phyloP scores from a whole-genome alignment of 306 rosid genomes.

The Cucumis melo region DNA sequence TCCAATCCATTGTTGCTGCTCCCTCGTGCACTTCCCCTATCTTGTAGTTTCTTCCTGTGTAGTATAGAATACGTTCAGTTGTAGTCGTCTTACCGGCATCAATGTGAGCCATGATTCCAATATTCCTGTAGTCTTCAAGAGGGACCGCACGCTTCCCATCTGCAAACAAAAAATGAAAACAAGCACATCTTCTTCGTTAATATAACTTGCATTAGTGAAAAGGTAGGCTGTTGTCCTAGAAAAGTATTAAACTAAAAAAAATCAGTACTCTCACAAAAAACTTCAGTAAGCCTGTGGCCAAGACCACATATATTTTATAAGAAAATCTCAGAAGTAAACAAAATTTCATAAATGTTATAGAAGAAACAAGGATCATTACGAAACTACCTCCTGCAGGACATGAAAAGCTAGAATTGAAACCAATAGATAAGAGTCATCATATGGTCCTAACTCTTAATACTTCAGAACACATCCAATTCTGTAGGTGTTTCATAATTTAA shows the following conservation, averaged over 20 bases:
- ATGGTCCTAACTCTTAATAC: neutral
- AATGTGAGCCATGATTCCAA: constrained; percentile 97
- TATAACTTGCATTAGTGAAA: neutral
- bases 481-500: neutral
- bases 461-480: neutral
- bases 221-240: neutral
- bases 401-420: neutral
- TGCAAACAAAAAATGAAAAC: constrained; percentile 7
- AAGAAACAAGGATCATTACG: neutral
- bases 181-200: neutral
- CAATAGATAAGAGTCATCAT: neutral
- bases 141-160: constrained; percentile 53
- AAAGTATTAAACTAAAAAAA: neutral
- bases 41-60: constrained; percentile 89
- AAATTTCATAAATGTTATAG: neutral
- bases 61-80: constrained; percentile 70
- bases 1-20: constrained; percentile 98
- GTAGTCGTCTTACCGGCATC: constrained; percentile 98
- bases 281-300: neutral
- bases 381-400: neutral
- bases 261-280: neutral
- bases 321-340: neutral
- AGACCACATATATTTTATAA: neutral
- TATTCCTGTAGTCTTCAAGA: constrained; percentile 74
- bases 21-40: constrained; percentile 98